Conservation (phyloP, 1,284 basidiomycete genomes). For the Xanthoconium separans region DNA sequence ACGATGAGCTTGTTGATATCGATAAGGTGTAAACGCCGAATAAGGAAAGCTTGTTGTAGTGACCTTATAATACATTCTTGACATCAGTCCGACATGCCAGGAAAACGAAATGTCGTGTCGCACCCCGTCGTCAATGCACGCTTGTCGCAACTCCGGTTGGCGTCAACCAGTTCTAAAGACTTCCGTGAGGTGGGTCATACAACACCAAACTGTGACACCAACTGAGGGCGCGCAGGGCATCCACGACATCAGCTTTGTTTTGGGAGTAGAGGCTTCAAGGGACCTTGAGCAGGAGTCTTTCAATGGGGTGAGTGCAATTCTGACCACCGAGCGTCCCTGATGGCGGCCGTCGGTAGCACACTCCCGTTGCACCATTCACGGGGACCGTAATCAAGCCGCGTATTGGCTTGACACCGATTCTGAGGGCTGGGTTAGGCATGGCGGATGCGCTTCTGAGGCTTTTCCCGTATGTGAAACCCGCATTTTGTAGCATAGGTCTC, state of each 20-base stretch:
- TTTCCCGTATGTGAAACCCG: slow-evolving; percentile 61
- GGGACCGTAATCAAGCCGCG: slow-evolving; percentile 67
- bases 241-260: slow-evolving; percentile 65
- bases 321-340: neutral
- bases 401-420: slow-evolving; percentile 86
- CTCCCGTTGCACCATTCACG: slow-evolving; percentile 66
- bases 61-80: neutral
- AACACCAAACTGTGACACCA: neutral
- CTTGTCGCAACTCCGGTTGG: slow-evolving; percentile 67
- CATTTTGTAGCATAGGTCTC: neutral
- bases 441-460: slow-evolving; percentile 80
- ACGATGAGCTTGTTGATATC: slow-evolving; percentile 59
- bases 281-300: slow-evolving; percentile 60
- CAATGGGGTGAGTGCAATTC: slow-evolving; percentile 49
- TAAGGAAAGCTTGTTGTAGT: neutral
- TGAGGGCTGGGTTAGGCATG: slow-evolving; percentile 95
- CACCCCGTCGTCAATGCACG: slow-evolving; percentile 76
- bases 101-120: slow-evolving; percentile 53
- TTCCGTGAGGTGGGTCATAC: slow-evolving; percentile 68
- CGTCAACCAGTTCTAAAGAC: slow-evolving; percentile 64
- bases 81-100: slow-evolving; percentile 14
- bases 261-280: slow-evolving; percentile 76
- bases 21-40: neutral
- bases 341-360: slow-evolving; percentile 44
- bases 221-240: slow-evolving; percentile 47